Evolutionary conservation across 108 stramenopile genomes (phyloP).

Genomic region (Cyclotella baltica): DNA sequence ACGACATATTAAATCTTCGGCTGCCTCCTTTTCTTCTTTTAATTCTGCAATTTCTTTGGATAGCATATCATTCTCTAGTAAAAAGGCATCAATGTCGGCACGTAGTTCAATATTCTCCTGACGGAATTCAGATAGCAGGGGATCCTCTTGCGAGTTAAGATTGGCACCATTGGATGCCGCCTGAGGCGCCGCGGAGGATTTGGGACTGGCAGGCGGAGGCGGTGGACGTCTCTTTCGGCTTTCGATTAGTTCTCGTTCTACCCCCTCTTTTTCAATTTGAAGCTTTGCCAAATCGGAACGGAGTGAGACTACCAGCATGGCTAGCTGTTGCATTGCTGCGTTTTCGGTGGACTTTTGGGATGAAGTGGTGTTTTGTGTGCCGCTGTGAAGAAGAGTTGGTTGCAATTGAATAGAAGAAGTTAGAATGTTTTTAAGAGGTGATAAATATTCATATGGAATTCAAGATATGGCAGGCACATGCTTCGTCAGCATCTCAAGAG

Average conservation of each 20-base stretch:
- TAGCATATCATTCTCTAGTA: constrained; percentile 39
- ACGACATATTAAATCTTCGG: constrained; percentile 44
- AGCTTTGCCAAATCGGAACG: constrained; percentile 32
- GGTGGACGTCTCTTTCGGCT: not conserved
- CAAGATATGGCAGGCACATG: too few species aligned
- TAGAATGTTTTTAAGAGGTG: too few species aligned
- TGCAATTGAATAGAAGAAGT: too few species aligned
- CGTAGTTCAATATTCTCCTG: constrained; percentile 41
- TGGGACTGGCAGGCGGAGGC: not conserved
- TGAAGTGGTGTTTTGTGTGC: too few species aligned
- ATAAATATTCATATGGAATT: too few species aligned
- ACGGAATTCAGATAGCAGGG: constrained; percentile 5
- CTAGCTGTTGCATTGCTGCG: constrained; percentile 53
- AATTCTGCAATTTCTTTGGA: constrained; percentile 26
- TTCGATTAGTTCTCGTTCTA: constrained; percentile 33
- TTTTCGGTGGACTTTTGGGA: constrained; percentile 7
- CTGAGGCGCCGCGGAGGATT: not conserved
- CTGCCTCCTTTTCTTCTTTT: constrained; percentile 37
- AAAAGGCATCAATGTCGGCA: constrained; percentile 44
- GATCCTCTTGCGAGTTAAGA: not conserved
- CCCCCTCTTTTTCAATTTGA: constrained; percentile 23
- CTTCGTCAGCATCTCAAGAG: too few species aligned
- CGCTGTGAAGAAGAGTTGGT: too few species aligned
- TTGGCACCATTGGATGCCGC: not conserved
- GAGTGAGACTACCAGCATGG: constrained; percentile 38